Evolutionary conservation across 2,329 filamentous ascomycete species (phyloP), one percentile per base, ranked within the genome.

Genomic region (Nectriaceae sp.): DNA sequence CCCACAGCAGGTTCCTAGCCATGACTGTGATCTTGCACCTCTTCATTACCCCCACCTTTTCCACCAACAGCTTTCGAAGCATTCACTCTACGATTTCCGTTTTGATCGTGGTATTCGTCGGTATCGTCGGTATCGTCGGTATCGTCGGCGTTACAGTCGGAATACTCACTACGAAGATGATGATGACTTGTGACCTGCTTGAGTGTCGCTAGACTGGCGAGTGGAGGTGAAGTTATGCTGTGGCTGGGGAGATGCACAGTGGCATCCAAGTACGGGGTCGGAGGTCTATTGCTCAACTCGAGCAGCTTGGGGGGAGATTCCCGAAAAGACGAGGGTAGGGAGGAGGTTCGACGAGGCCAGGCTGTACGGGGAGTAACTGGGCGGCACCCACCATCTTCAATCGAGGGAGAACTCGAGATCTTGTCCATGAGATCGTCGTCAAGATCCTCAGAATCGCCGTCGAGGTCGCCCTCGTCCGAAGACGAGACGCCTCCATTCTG

Each of bases 351-450:
- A 57, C 65, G 68, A 47, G 74, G 75, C 75, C 72, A 75, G 52
- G 62, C 63, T 56, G 53, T 64, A 43, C 68, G 65, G 59, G 70
- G 64, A 53, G 59, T 51, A 59, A 61, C 56, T 42, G 65, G 66
- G 73, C 70, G 72, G 75, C 77, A 94, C 91, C 81, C 85, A 99
- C 93, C 93, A 87, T 97, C 93, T 78, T 96, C 91, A 72, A 99
- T 99, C 62, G 93, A 97, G 67, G 94, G 94, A 63, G 93, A 97
- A 72, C 92, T 97, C 64, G 93, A 97, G 59, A 99, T 97, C 72
- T 94, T 94, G 76, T 97, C 94, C 88, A 96, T 90, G 85, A 96
- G 85, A 70, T 97, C 93, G 71, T 97, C 79, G 65, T 95, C 91
- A 68, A 91, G 74, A 62, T 89, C 82, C 60, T 89, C 88, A 52